Base-by-base conservation (phyloP, 1,139 yeast species). In the Taphrina wiesneri region DNA sequence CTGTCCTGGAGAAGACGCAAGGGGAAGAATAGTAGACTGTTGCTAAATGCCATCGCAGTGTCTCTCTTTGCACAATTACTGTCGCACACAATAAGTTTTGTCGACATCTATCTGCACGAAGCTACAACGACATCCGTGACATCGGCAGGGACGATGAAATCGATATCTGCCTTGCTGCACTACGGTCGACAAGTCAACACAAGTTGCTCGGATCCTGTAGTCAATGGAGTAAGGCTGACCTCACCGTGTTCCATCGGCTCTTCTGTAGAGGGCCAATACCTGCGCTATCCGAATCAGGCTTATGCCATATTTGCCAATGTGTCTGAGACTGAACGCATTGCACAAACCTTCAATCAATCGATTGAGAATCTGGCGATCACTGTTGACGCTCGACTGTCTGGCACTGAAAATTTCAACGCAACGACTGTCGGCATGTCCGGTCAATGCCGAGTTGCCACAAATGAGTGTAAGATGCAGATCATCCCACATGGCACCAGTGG, bases 51-150 rank as follows among this genome's bases (percentile, higher is more conserved):
- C 3, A 45, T 45, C 9, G 49, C n/a, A 26, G n/a, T 45, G n/a
- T 45, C 49, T 9, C 28, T 45, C n/a, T 45, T 45, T 45, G 49
- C 49, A 11, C 49, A 45, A 45, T n/a, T 45, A 7, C 26, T 45
- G 7, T 45, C 49, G 28, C 49, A 45, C n/a, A 45, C 49, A 7
- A 45, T 45, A 26, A 45, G 49, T n/a, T 23, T 45, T 23, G 49
- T 45, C 28, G 49, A 45, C n/a, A 45, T 45, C n/a, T 45, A 45
- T 28, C 49, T 45, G 49, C 49, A 45, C 49, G 49, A 45, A 21
- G 49, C 49, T 11, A 45, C 49, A 13, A 45, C 49, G 49, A 45
- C 49, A 9, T 45, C 49, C 13, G 7, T 45, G n/a, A 45, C 49
- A 11, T 45, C 49, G 1, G 49, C 49, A 21, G 49, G 49, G 9